Conservation (phyloP, 345 rosid species). For the Acer saccharum region DNA sequence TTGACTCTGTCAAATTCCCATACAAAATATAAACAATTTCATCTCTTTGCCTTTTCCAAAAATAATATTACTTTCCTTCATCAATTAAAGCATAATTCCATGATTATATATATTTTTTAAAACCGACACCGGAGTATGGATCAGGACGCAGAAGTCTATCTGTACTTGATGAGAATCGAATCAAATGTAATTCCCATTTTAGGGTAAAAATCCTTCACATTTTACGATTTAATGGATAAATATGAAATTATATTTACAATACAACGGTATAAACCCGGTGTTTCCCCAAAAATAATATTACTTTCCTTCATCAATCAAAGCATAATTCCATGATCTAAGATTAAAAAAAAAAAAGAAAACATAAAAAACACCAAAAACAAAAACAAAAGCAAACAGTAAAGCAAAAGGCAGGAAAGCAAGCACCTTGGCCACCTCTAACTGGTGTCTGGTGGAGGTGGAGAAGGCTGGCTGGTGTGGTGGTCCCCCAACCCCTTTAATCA, state of each 20-base stretch:
- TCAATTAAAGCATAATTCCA: no score
- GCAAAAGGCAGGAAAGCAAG: not conserved
- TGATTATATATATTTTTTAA: no score
- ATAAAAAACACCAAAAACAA: not conserved
- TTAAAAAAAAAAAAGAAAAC: not conserved
- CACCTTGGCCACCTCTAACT: not conserved
- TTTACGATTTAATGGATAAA: no score
- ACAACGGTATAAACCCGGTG: no score
- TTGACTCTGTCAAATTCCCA: constrained; percentile 9
- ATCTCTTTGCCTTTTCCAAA: not conserved
- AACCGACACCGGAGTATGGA: no score
- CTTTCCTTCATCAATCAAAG: not conserved
- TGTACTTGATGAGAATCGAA: no score
- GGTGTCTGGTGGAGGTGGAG: not conserved
- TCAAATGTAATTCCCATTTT: no score
- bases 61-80: not conserved
- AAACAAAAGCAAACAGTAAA: not conserved
- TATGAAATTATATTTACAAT: no score
- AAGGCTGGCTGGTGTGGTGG: not conserved
- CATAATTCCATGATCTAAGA: not conserved
- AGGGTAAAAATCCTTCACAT: no score
- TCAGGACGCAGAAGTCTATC: no score
- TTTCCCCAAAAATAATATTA: no score
- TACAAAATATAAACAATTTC: not conserved
- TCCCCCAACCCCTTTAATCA: not conserved